phyloP scores from a whole-genome alignment of 306 rosid species.

The Vachellia collinsii region DNA sequence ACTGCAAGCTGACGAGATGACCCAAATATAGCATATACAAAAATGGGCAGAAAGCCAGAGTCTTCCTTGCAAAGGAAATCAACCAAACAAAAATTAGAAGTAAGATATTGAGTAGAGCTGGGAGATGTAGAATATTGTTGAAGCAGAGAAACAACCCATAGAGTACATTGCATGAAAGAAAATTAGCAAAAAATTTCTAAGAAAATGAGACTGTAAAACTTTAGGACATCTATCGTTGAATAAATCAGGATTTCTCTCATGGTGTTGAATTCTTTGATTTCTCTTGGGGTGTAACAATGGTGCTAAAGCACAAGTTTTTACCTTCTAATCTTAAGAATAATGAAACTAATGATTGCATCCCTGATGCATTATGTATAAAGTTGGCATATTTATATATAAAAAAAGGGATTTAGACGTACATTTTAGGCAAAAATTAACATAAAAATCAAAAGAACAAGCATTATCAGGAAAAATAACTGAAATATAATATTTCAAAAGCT shows the following conservation, averaged over 20 bases:
- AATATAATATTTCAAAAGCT: conserved; percentile 4
- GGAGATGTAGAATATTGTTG: conserved; percentile 18
- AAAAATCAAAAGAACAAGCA: conserved; percentile 19
- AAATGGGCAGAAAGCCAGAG: conserved; percentile 83
- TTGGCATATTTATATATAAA: not conserved
- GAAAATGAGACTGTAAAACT: not conserved
- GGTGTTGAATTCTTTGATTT: not conserved
- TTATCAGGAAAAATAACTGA: not conserved
- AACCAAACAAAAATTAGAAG: conserved; percentile 35
- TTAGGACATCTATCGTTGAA: conserved; percentile 15
- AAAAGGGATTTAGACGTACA: not conserved
- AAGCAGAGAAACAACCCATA: conserved; percentile 24
- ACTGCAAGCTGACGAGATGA: conserved; percentile 99
- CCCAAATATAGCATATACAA: conserved; percentile 91
- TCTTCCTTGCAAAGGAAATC: conserved; percentile 53
- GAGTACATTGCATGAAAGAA: conserved; percentile 3
- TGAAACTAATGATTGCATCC: not conserved
- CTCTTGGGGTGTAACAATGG: not conserved
- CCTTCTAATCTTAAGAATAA: not conserved
- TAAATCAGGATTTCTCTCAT: not conserved
- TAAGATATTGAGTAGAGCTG: conserved; percentile 17
- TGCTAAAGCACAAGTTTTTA: not conserved
- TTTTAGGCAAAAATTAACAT: not conserved
- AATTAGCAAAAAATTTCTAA: not conserved
- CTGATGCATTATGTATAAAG: not conserved